Conservation (phyloP, 305 asterid genomes). For the Vinca major region DNA sequence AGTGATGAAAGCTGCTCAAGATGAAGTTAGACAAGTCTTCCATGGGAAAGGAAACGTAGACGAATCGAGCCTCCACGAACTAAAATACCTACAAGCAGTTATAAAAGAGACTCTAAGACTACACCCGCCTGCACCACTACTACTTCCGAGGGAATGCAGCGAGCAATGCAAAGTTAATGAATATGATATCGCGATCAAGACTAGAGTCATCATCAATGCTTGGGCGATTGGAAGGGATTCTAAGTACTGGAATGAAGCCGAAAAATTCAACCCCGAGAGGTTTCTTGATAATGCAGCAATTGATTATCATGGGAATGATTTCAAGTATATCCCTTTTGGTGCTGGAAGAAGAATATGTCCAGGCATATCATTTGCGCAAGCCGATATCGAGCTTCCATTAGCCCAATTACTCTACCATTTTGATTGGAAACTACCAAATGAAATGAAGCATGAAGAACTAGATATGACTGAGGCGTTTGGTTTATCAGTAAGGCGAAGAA, state of each 20-base stretch:
- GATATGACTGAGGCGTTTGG: slow-evolving; percentile 5
- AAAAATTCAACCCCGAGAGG: slow-evolving; percentile 3
- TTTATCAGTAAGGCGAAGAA: background rate
- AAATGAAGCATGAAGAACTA: slow-evolving; percentile 2
- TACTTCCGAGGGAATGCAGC: slow-evolving; percentile 6
- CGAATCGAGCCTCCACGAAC: background rate
- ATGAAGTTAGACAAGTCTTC: background rate
- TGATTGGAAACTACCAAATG: slow-evolving; percentile 8
- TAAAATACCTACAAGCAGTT: slow-evolving; percentile 3
- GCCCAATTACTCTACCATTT: slow-evolving; percentile 3
- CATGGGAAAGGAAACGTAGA: background rate
- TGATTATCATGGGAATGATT: slow-evolving; percentile 6
- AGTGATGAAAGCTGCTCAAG: slow-evolving; percentile 2
- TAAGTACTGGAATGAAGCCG: slow-evolving; percentile 5
- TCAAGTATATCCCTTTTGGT: slow-evolving; percentile 3
- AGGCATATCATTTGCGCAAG: background rate
- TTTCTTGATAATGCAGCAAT: slow-evolving; percentile 2
- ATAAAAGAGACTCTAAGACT: slow-evolving; percentile 10
- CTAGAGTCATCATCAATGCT: slow-evolving; percentile 6
- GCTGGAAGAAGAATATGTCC: slow-evolving; percentile 10
- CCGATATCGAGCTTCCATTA: slow-evolving; percentile 3
- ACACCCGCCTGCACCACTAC: slow-evolving; percentile 6
- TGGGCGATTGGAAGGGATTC: slow-evolving; percentile 9
- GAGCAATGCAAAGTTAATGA: background rate
- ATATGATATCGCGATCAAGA: background rate